phyloP scores from a whole-genome alignment of 2,329 filamentous ascomycete genomes.

The Pseudocercospora ulei region DNA sequence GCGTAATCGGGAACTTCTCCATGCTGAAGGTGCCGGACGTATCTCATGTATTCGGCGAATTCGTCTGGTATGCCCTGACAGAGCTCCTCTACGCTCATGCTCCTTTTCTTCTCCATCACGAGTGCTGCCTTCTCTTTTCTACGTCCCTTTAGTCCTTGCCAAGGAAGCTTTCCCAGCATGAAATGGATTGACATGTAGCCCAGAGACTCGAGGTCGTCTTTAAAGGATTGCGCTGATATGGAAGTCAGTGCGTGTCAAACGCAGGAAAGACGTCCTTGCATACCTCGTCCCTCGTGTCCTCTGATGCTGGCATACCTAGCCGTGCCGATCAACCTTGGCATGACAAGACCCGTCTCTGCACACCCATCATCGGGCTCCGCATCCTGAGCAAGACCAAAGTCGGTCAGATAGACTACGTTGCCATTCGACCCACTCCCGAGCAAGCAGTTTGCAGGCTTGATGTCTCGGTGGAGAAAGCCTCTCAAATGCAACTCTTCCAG shows the following conservation, averaged over 20 bases:
- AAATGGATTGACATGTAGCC: slow-evolving; percentile 10
- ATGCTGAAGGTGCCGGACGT: neutral
- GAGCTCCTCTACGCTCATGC: slow-evolving; percentile 7
- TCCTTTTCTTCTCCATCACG: slow-evolving; percentile 11
- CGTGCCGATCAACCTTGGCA: slow-evolving; percentile 6
- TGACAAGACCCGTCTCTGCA: slow-evolving; percentile 1
- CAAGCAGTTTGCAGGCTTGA: slow-evolving; percentile 9
- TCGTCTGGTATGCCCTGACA: slow-evolving; percentile 9
- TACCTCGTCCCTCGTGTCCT: slow-evolving; percentile 3
- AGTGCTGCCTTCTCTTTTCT: slow-evolving; percentile 8
- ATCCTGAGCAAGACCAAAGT: slow-evolving; percentile 9
- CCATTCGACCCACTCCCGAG: slow-evolving; percentile 2
- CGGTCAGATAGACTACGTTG: slow-evolving; percentile 6
- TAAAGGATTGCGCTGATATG: slow-evolving; percentile 1
- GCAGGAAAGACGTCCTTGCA: neutral
- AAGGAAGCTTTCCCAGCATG: slow-evolving; percentile 5
- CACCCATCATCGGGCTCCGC: slow-evolving; percentile 2
- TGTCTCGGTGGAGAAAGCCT: slow-evolving; percentile 2
- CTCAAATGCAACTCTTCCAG: slow-evolving; percentile 6
- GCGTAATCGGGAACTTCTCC: slow-evolving; percentile 4
- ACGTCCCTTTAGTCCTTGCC: slow-evolving; percentile 11
- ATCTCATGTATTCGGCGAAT: slow-evolving; percentile 12
- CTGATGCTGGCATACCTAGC: slow-evolving; percentile 6
- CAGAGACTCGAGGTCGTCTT: slow-evolving; percentile 9
- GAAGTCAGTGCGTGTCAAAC: slow-evolving; percentile 1